Percentiles rank a stretch among this genome's conserved stretches.
Conservation (phyloP, 176 grass and related monocot species). For the Echinochloa phyllopogon region DNA sequence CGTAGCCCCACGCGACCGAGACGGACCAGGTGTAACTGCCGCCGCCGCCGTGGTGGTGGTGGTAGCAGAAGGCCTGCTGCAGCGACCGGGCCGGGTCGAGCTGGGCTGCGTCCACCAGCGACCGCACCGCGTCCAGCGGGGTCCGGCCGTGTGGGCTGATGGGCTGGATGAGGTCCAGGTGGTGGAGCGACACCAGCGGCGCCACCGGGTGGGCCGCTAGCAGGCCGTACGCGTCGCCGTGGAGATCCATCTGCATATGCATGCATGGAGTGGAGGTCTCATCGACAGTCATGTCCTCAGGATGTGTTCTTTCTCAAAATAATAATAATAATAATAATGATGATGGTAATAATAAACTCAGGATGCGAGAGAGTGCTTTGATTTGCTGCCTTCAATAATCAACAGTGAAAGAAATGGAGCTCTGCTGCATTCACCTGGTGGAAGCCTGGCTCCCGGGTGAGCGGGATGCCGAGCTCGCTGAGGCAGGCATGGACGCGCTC, state of each 20-base stretch:
- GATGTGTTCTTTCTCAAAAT: too few relatives aligned
- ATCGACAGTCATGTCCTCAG: too few relatives aligned
- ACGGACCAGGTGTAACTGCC: conserved; percentile 66
- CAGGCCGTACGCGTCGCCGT: conserved; percentile 76
- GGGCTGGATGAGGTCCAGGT: conserved; percentile 70
- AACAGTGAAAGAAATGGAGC: not conserved
- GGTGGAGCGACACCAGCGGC: conserved; percentile 80
- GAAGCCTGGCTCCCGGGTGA: conserved; percentile 86
- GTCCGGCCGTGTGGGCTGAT: conserved; percentile 40
- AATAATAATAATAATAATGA: too few relatives aligned
- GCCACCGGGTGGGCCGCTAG: conserved; percentile 86
- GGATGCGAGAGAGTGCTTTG: too few relatives aligned
- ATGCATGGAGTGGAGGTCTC: too few relatives aligned
- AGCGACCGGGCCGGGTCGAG: conserved; percentile 62
- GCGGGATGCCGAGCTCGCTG: conserved; percentile 81
- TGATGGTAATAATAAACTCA: too few relatives aligned
- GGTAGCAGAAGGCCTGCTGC: conserved; percentile 85
- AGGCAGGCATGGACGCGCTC: conserved; percentile 87
- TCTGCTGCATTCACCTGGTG: conserved; percentile 63
- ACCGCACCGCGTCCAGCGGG: conserved; percentile 46
- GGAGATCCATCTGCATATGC: conserved; percentile 78
- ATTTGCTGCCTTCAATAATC: not conserved
- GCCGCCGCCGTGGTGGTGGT: conserved; percentile 30
- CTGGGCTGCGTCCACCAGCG: conserved; percentile 47
- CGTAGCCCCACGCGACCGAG: conserved; percentile 80